Evolutionary conservation across 2,329 filamentous ascomycete genomes (phyloP), one percentile per base, ranked within the genome.

Genomic region (Pseudogymnoascus sp.): DNA sequence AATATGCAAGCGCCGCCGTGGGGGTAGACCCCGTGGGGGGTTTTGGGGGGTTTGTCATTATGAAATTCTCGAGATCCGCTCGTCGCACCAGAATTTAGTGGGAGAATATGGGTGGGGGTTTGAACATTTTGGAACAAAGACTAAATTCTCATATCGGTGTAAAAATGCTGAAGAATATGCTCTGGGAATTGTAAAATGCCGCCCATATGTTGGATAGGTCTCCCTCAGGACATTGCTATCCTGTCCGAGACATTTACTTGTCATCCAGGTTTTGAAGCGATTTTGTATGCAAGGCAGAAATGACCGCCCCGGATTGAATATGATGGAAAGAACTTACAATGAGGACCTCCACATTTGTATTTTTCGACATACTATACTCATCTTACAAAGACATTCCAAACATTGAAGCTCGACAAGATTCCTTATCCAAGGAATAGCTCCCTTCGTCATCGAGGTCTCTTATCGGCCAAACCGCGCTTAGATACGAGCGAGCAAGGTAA

Each of bases 341-440:
- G 72, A 82, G 78, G 61, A 85, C 82, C 67, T 85, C 81, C 5
- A 76, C 76, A 68, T 79, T 81, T 21, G 77, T 81, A 62, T 69
- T 68, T 50, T 64, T 70, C 66, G 78, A 78, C 78, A 81, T 78
- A 4, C 64, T 68, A 64, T 39, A 64, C 40, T 62, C 36, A 63
- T 66, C 67, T 24, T 59, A 59, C 31, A 39, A 4, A 61, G 36
- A 6, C 26, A 61, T 54, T 3, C 44, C n/a, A 2, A 33, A 33
- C 6, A 8, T 50, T 31, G 44, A 54, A 54, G 44, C 44, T 54
- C n/a, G 26, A 17, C 26, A 31, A 31, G 29, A 54, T 33, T 10
- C 26, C 44, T 3, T 8, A 54, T 31, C 44, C 44, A 54, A 17
- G 26, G 44, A 54, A 54, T 54, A 54, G 44, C 44, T 17, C n/a